Conservation (phyloP, 2,329 filamentous ascomycete species). For the Alternaria consortialis region DNA sequence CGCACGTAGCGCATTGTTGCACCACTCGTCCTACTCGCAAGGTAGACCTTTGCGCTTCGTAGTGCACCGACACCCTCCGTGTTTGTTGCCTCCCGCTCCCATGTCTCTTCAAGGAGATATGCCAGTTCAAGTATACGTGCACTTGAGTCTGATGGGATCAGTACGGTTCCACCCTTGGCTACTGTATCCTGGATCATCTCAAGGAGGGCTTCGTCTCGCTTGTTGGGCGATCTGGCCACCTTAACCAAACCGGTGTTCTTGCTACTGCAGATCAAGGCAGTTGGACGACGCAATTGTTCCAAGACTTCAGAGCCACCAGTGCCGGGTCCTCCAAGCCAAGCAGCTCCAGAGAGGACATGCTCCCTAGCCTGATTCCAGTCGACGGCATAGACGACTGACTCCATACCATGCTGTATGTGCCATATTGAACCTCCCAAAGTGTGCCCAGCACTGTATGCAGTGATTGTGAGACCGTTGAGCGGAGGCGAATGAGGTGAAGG, state of each 20-base stretch:
- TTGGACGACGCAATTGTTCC: constrained; percentile 91
- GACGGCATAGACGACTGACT: constrained; percentile 96
- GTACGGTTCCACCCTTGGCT: constrained; percentile 82
- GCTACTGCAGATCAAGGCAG: constrained; percentile 90
- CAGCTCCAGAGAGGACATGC: constrained; percentile 91
- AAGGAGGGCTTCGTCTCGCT: constrained; percentile 85
- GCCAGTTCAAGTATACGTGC: constrained; percentile 92
- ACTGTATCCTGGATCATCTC: constrained; percentile 83
- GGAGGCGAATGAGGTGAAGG: constrained; percentile 88
- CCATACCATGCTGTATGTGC: constrained; percentile 96
- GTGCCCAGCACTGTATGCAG: constrained; percentile 95
- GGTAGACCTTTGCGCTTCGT: constrained; percentile 69
- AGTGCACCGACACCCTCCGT: constrained; percentile 55
- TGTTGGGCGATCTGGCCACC: constrained; percentile 76
- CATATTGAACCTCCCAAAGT: constrained; percentile 97
- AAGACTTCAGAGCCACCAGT: constrained; percentile 88
- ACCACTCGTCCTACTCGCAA: constrained; percentile 85
- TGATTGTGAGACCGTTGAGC: constrained; percentile 89
- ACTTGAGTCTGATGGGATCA: constrained; percentile 94
- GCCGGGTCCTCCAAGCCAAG: constrained; percentile 86
- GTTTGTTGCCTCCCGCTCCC: constrained; percentile 60
- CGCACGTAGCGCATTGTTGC: constrained; percentile 90
- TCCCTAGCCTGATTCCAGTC: constrained; percentile 99
- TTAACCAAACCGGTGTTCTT: constrained; percentile 77
- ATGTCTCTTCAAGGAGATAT: constrained; percentile 91